Evolutionary conservation across 495 filamentous ascomycete genomes (phyloP).

Genomic region (Aspergillus funiculosus): DNA sequence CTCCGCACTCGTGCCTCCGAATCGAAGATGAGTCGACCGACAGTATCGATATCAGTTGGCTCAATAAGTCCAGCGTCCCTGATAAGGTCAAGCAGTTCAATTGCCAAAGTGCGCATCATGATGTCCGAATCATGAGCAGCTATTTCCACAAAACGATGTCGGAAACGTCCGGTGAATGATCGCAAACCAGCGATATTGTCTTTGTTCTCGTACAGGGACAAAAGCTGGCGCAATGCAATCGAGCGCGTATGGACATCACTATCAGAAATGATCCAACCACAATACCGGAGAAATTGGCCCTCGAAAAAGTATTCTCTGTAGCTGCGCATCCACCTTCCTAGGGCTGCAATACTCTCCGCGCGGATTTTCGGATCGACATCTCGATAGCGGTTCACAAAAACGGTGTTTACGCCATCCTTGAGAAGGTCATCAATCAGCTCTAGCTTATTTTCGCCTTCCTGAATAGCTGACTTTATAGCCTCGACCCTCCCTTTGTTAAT

Average conservation of each 20-base stretch:
- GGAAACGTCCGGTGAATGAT: constrained; percentile 85
- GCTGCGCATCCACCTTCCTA: constrained; percentile 79
- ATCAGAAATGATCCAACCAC: constrained; percentile 93
- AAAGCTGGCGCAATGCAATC: constrained; percentile 76
- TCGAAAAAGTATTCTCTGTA: constrained; percentile 85
- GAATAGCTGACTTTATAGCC: constrained; percentile 60
- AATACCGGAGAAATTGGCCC: constrained; percentile 78
- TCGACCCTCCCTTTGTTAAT: constrained; percentile 68
- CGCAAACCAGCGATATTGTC: constrained; percentile 72
- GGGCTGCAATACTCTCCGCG: constrained; percentile 72
- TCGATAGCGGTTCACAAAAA: constrained; percentile 92
- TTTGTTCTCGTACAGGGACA: constrained; percentile 64
- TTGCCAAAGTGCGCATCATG: constrained; percentile 66
- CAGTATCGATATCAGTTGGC: constrained; percentile 78
- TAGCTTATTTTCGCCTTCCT: constrained; percentile 59
- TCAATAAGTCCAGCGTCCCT: constrained; percentile 82
- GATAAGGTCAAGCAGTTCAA: constrained; percentile 74
- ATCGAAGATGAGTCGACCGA: constrained; percentile 84
- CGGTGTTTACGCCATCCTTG: constrained; percentile 76
- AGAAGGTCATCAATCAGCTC: constrained; percentile 60
- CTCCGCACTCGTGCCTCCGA: constrained; percentile 75
- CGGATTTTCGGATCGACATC: constrained; percentile 87
- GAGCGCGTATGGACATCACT: constrained; percentile 57
- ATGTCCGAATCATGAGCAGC: constrained; percentile 74
- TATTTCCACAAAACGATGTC: constrained; percentile 87